Percentiles rank a stretch among this genome's conserved stretches.
Evolutionary conservation across 768 basidiomycete species (phyloP).

Genomic region (Chalciporus piperatus): DNA sequence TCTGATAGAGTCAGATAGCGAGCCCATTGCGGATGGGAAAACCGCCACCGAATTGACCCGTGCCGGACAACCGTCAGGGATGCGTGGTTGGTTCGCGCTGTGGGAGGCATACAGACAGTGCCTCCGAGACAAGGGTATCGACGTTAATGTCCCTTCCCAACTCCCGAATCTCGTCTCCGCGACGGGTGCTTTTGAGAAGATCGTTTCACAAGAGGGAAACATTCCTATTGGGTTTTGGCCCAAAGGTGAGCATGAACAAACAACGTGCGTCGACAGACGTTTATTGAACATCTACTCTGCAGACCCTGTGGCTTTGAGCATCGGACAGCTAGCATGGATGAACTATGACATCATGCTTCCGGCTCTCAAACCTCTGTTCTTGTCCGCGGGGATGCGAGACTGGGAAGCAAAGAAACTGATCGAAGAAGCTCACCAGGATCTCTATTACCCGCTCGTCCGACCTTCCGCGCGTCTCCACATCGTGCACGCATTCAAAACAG

Average conservation of each 20-base stretch:
- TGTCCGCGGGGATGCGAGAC: slow-evolving; percentile 50
- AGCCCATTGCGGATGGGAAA: slow-evolving; percentile 48
- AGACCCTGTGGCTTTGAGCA: slow-evolving; percentile 60
- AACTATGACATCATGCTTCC: slow-evolving; percentile 64
- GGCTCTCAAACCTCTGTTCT: slow-evolving; percentile 58
- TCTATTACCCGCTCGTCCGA: slow-evolving; percentile 56
- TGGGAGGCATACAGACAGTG: slow-evolving; percentile 63
- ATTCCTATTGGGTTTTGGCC: slow-evolving; percentile 73
- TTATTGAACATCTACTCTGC: slow-evolving; percentile 10
- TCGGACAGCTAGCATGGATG: slow-evolving; percentile 75
- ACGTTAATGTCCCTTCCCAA: slow-evolving; percentile 55
- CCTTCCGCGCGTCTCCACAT: slow-evolving; percentile 56
- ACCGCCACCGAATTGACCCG: slow-evolving; percentile 35
- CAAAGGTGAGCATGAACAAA: slow-evolving; percentile 39
- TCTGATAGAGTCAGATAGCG: slow-evolving; percentile 59
- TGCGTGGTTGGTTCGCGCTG: slow-evolving; percentile 59
- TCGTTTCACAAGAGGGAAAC: slow-evolving; percentile 53
- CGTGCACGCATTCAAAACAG: slow-evolving; percentile 47
- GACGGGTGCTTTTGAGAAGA: slow-evolving; percentile 53
- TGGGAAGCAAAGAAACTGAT: slow-evolving; percentile 55
- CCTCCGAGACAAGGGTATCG: slow-evolving; percentile 50
- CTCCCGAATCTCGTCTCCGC: slow-evolving; percentile 48
- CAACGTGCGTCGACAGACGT: slow-evolving; percentile 1
- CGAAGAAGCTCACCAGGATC: slow-evolving; percentile 59
- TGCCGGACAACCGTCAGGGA: slow-evolving; percentile 35